These are phyloP conservation scores for Capsicum rhomboideum DNA, from an alignment of 257 asterid genomes.

Conservation along the genomic window DNA sequence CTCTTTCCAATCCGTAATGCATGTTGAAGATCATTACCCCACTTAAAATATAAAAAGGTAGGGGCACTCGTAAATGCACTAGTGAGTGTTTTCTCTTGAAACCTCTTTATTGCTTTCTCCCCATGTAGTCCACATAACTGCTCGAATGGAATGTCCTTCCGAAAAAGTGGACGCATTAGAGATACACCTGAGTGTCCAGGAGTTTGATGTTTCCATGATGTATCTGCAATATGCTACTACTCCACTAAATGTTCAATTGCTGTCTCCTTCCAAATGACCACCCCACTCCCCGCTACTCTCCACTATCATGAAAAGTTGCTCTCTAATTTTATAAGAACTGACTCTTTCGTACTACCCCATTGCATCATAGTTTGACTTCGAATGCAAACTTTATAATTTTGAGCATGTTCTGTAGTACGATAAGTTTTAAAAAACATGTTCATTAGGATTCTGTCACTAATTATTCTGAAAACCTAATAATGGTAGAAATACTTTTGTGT, in stretches of 20 bases:
- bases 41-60: neutral
- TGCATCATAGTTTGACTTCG: neutral
- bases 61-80: neutral
- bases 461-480: neutral
- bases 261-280: neutral
- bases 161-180: neutral
- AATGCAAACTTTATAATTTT: neutral
- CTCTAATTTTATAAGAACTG: neutral
- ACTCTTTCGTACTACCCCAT: neutral
- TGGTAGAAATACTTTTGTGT: neutral
- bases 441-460: neutral
- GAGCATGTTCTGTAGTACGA: neutral
- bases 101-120: neutral
- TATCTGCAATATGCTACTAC: neutral
- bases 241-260: neutral
- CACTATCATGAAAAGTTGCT: neutral
- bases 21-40: neutral
- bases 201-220: neutral
- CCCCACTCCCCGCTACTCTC: neutral
- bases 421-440: neutral
- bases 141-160: neutral
- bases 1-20: neutral
- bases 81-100: neutral
- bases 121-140: neutral
- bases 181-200: neutral